phyloP scores from a whole-genome alignment of 768 basidiomycete species.

The Xanthoconium stramineum region DNA sequence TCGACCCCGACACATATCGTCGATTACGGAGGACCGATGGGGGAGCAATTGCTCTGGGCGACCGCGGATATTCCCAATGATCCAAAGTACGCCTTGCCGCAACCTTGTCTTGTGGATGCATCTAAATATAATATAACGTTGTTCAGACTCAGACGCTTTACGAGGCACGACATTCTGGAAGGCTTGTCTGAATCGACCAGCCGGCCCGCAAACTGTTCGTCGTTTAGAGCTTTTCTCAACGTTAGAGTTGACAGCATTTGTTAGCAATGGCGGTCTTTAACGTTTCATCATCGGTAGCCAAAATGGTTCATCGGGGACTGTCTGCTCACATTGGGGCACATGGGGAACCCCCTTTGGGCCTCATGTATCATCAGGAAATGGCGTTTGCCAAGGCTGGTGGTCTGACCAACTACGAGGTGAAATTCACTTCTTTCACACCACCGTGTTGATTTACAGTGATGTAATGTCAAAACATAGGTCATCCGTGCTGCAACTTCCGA shows the following conservation, averaged over 20 bases:
- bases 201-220: conserved; percentile 57
- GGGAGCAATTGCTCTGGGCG: conserved; percentile 71
- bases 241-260: not conserved
- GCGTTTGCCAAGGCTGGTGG: conserved; percentile 61
- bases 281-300: conserved; percentile 62
- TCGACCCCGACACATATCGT: conserved; percentile 74
- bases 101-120: not conserved
- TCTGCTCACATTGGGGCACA: conserved; percentile 69
- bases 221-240: not conserved
- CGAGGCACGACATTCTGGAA: conserved; percentile 63
- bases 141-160: conserved; percentile 57
- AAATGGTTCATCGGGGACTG: conserved; percentile 64
- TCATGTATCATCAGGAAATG: conserved; percentile 80
- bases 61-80: conserved; percentile 61
- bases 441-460: not conserved
- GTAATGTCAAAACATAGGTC: conserved; percentile 37
- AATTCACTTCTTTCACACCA: not conserved
- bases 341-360: conserved; percentile 66
- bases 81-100: conserved; percentile 47
- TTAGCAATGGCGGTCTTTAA: conserved; percentile 66
- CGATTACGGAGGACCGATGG: conserved; percentile 70
- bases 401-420: conserved; percentile 66
- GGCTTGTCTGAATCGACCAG: conserved; percentile 56
- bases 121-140: not conserved
- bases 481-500: conserved; percentile 65